These are phyloP conservation scores for Diutina rugosa DNA, from an alignment of 1,139 yeast species.

Conservation along the genomic window DNA sequence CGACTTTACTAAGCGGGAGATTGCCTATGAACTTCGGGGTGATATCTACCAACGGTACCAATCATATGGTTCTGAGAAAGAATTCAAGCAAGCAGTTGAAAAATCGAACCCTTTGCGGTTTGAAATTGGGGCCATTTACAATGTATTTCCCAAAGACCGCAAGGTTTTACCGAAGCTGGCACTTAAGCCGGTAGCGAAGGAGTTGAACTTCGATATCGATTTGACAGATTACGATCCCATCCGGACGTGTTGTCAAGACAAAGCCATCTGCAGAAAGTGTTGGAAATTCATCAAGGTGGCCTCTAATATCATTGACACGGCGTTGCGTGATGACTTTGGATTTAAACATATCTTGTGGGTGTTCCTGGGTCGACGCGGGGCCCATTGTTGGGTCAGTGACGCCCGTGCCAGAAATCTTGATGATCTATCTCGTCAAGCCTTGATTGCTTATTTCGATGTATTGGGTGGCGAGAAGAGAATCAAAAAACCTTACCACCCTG, in stretches of 20 bases:
- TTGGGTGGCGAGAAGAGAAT: constrained; percentile 44
- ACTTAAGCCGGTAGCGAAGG: constrained; percentile 73
- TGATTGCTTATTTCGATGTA: constrained; percentile 76
- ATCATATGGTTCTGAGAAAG: constrained; percentile 54
- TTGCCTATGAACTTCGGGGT: constrained; percentile 79
- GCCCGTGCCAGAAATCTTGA: constrained; percentile 60
- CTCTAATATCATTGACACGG: constrained; percentile 55
- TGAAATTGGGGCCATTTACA: constrained; percentile 89
- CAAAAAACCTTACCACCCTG: constrained; percentile 84
- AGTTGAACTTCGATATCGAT: constrained; percentile 92
- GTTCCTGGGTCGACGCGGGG: constrained; percentile 97
- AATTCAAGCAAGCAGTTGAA: constrained; percentile 64
- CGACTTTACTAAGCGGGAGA: constrained; percentile 80
- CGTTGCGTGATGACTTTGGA: constrained; percentile 81
- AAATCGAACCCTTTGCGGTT: constrained; percentile 78
- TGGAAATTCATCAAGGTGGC: constrained; percentile 94
- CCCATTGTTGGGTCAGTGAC: constrained; percentile 97
- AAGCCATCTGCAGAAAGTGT: constrained; percentile 76
- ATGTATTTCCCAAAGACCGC: constrained; percentile 75
- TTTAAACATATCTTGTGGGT: constrained; percentile 85
- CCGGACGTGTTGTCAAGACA: constrained; percentile 86
- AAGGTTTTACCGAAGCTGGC: constrained; percentile 69
- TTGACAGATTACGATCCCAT: constrained; percentile 91
- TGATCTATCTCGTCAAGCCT: constrained; percentile 62
- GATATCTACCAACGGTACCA: constrained; percentile 87